Evolutionary conservation across 257 asterid genomes (phyloP).

Genomic region (Fraxinus cuspidata): DNA sequence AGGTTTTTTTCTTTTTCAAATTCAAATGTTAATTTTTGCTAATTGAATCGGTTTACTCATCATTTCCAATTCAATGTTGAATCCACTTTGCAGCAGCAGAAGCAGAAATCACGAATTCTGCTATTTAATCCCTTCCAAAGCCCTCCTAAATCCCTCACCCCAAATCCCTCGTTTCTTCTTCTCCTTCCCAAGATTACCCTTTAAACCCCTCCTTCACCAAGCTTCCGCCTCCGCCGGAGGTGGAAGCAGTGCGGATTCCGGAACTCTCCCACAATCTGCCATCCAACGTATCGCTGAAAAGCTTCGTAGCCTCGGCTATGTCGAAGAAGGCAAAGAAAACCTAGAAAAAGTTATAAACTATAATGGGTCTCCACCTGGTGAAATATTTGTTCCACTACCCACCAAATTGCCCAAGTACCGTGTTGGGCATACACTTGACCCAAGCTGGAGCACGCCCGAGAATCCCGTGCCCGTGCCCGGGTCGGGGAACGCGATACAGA

Average conservation of each 20-base stretch:
- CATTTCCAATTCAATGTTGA: neutral
- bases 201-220: constrained; percentile 42
- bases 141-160: constrained; percentile 33
- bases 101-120: neutral
- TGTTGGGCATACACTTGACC: constrained; percentile 91
- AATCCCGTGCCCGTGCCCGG: constrained; percentile 85
- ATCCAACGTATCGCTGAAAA: constrained; percentile 80
- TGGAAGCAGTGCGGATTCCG: constrained; percentile 26
- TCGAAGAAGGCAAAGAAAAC: constrained; percentile 45
- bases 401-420: constrained; percentile 67
- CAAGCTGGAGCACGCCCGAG: constrained; percentile 96
- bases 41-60: neutral
- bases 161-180: constrained; percentile 24
- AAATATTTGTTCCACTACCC: constrained; percentile 78
- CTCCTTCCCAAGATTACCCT: constrained; percentile 24
- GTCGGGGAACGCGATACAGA: constrained; percentile 65
- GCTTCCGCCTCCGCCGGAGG: constrained; percentile 36
- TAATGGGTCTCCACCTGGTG: constrained; percentile 54
- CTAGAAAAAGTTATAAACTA: constrained; percentile 22
- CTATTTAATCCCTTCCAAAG: constrained; percentile 40
- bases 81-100: neutral
- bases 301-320: constrained; percentile 88
- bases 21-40: neutral
- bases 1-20: neutral
- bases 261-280: constrained; percentile 66